Base-by-base conservation (phyloP, 345 rosid species). In the Brassica rapa region DNA sequence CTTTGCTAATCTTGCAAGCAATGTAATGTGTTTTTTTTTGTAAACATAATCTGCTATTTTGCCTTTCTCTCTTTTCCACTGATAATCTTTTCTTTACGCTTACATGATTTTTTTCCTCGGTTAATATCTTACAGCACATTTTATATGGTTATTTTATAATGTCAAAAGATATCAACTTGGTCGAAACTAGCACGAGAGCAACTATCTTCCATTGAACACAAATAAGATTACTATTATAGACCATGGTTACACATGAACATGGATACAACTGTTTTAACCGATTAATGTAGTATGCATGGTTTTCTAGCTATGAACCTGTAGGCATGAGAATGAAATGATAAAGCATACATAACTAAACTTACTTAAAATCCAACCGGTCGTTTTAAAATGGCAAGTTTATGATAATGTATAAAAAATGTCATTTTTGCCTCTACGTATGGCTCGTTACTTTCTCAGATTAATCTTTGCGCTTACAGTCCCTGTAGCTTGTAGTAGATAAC, bases 1-100 rank as follows among this genome's bases (percentile, higher is more conserved):
- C 64, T 69, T 69, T 2, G 21, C 74, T 59, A 49, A 21, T 62
- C 62, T 23, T 69, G 29, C 62, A 69, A 77, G 74, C 74, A 69
- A 76, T 7, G 24, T 37, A 12, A 71, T 9, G 15, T 35, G 3
- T 39, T 39, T 24, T 43, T 49, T 53, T 30, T 30, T 11, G 3
- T 27, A 55, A 24, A 43, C n/a, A 46, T 4, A 65, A 53, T 65
- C 19, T 53, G 27, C 62, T 59, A 57, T 66, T 35, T 59, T 75
- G 49, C 63, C 56, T 30, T n/a, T 61, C 24, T 30, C 32, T 62
- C 12, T 10, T 23, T 62, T 70, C 41, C 64, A 69, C 75, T 70
- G 75, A 62, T 69, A 62, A 62, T 35, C 30, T 51, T 62, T 33
- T 70, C 80, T 70, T 77, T 51, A 77, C 75, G 75, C 63, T 62